Percentiles rank a stretch among this genome's conserved stretches.
Evolutionary conservation across 345 rosid genomes (phyloP).

Genomic region (Atalantia buxifolia): DNA sequence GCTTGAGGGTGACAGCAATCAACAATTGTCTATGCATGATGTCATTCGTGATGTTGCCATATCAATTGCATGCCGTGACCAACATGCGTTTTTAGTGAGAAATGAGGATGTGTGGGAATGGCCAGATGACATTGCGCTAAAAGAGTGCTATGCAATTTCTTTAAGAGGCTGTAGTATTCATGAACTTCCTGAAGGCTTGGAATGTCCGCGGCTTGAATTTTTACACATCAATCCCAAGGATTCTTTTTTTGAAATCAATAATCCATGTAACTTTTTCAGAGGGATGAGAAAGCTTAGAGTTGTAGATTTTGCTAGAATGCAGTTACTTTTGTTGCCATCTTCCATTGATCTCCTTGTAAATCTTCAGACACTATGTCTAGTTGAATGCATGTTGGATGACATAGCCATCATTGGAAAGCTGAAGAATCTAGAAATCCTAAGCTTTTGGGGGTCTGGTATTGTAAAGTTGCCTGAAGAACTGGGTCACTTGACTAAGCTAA

Average conservation of each 20-base stretch:
- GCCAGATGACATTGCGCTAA: background rate
- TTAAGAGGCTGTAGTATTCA: background rate
- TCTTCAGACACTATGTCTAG: too few relatives aligned
- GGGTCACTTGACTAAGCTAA: conserved; percentile 3
- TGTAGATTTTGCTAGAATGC: background rate
- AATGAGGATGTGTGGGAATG: background rate
- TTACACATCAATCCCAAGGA: rapidly evolving
- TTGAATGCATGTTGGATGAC: background rate
- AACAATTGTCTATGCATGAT: background rate
- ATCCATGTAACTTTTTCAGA: background rate
- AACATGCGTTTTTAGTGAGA: background rate
- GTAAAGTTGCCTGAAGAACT: conserved; percentile 14
- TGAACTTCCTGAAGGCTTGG: conserved; percentile 1
- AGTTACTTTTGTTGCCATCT: background rate
- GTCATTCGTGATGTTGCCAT: conserved; percentile 9
- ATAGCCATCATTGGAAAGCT: background rate
- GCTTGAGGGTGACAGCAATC: background rate
- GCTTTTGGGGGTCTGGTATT: background rate
- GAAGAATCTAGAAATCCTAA: background rate
- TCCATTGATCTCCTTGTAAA: background rate
- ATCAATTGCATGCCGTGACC: background rate
- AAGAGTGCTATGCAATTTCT: background rate
- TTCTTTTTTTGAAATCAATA: background rate
- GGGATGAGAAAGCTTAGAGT: background rate
- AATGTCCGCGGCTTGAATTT: background rate